Evolutionary conservation across 2,329 filamentous ascomycete species (phyloP).

Genomic region (Penicillium sp.): DNA sequence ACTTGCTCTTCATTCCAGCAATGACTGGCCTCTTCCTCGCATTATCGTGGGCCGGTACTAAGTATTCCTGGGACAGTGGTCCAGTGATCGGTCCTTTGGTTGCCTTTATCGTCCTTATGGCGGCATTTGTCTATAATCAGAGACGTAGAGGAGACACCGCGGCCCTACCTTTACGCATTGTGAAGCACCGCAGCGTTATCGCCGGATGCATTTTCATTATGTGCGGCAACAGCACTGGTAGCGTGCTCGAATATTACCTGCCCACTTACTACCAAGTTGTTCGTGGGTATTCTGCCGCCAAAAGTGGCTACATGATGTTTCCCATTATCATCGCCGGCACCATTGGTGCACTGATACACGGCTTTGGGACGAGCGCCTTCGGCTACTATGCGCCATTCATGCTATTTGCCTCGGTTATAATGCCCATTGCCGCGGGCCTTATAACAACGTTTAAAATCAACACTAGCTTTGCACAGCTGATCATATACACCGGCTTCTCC

Average conservation of each 20-base stretch:
- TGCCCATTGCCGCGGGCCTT: conserved; percentile 32
- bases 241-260: conserved; percentile 11
- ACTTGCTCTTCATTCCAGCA: conserved; percentile 5
- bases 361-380: conserved; percentile 11
- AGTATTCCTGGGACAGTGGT: conserved; percentile 8
- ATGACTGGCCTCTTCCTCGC: conserved; percentile 8
- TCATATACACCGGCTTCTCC: conserved; percentile 24
- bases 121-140: conserved; percentile 10
- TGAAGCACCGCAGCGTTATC: conserved; percentile 9
- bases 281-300: conserved; percentile 1
- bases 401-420: conserved; percentile 26
- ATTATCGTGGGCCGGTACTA: conserved; percentile 10
- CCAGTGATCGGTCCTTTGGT: neutral
- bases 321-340: conserved; percentile 2
- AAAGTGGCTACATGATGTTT: conserved; percentile 12
- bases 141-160: conserved; percentile 1
- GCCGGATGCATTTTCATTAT: conserved; percentile 11
- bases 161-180: conserved; percentile 3
- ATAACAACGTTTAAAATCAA: conserved; percentile 27
- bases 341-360: conserved; percentile 6
- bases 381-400: conserved; percentile 37
- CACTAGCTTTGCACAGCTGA: conserved; percentile 22
- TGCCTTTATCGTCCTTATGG: conserved; percentile 1
- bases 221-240: conserved; percentile 3
- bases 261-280: conserved; percentile 12